Evolutionary conservation across 129 eudicot species (phyloP).

Genomic region (Kitagawia praeruptora): DNA sequence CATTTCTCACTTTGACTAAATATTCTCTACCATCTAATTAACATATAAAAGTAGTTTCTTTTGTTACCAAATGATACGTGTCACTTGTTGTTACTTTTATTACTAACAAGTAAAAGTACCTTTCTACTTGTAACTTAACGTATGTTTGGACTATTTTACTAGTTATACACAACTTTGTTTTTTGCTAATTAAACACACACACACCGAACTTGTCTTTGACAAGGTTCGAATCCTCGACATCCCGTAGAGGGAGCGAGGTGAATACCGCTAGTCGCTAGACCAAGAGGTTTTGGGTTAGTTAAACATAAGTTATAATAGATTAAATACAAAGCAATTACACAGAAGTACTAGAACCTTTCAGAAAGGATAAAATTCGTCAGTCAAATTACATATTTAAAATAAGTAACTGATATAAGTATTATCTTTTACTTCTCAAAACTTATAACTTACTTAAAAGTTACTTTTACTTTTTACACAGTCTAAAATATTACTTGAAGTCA

Average conservation of each 20-base stretch:
- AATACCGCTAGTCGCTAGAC: no score
- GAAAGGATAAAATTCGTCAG: neutral
- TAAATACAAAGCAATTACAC: no score
- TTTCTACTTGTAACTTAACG: neutral
- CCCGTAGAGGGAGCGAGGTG: no score
- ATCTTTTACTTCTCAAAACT: neutral
- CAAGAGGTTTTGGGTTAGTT: no score
- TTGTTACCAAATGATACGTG: neutral
- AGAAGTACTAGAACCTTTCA: neutral
- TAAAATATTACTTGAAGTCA: neutral
- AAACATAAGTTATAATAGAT: neutral
- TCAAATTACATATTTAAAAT: neutral
- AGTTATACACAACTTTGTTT: neutral
- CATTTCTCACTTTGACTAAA: neutral
- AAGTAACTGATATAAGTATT: no score
- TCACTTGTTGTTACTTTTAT: no score
- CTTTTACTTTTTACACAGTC: neutral
- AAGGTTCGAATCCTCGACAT: no score
- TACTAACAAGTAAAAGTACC: neutral
- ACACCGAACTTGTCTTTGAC: no score
- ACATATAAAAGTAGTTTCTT: neutral
- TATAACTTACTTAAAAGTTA: neutral
- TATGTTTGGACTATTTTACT: neutral
- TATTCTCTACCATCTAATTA: neutral
- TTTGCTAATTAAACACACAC: no score